Base-by-base conservation (phyloP, 139 green algal genomes). In the Zygnema circumcarinatum region DNA sequence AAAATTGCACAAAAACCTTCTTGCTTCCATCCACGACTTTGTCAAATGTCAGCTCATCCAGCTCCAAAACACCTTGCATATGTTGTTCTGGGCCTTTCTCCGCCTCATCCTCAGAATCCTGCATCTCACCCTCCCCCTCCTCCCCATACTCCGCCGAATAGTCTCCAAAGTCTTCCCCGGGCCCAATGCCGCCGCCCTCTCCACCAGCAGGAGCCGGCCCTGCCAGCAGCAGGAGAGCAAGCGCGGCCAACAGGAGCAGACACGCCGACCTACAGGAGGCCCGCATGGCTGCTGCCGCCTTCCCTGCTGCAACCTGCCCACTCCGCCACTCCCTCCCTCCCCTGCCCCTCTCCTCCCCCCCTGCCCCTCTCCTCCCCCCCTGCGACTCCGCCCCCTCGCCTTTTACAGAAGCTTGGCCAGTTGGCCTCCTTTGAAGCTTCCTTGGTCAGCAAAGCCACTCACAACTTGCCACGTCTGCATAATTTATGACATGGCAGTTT, bases 1-100 rank as follows among this genome's bases (percentile, higher is more conserved):
- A 78, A 39, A 78, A 39, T 16, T 78, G 7, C 35, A 78, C 35
- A 41, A 78, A 41, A 41, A 78, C 69, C 3, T 39, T 41, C 7
- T 16, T 7, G 7, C 35, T 16, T 78, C 69, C 69, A 78, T 78
- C 69, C 35, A 78, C 69, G 7, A 78, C 11, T 20, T 78, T 78
- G 69, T 78, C 69, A 78, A 78, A 78, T 38, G 69, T 78, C 3
- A 78, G 7, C 11, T 78, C 69, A 41, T 78, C 69, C 11, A 78
- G 69, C 69, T 78, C 69, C 69, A 78, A 41, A 39, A 78, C 16
- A 25, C 69, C 69, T 78, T 39, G 3, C 11, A 78, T 78, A 11
- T 78, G 69, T 41, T 7, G 7, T 78, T 78, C 35, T 16, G 47
- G 47, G 16, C 47, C 47, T 62, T 7, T 62, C 47, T 62, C 47